Evolutionary conservation across 2,329 filamentous ascomycete genomes (phyloP).

Genomic region (Teratosphaeria gauchensis): DNA sequence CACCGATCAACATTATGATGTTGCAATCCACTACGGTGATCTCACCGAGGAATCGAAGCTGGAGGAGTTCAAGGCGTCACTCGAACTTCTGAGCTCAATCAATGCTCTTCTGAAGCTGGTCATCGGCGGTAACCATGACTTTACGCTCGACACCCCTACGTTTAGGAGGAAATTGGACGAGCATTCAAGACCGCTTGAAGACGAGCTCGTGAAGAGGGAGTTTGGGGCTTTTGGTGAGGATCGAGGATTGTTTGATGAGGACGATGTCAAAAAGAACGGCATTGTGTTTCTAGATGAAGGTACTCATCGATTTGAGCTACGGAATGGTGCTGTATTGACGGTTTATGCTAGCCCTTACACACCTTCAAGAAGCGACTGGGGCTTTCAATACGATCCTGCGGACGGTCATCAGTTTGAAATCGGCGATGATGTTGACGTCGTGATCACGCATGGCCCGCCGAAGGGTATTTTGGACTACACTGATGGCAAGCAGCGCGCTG

Average conservation of each 20-base stretch:
- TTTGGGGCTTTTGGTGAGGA: slow-evolving; percentile 32
- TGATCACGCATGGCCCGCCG: slow-evolving; percentile 33
- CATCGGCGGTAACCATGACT: slow-evolving; percentile 31
- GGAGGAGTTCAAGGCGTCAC: slow-evolving; percentile 20
- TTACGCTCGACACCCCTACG: slow-evolving; percentile 17
- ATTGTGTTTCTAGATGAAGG: slow-evolving; percentile 48
- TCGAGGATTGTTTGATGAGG: slow-evolving; percentile 15
- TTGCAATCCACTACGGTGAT: slow-evolving; percentile 33
- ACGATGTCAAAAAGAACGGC: slow-evolving; percentile 30
- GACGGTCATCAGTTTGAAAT: slow-evolving; percentile 27
- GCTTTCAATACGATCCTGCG: slow-evolving; percentile 46
- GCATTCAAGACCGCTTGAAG: slow-evolving; percentile 10
- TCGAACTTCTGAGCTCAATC: slow-evolving; percentile 20
- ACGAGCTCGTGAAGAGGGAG: slow-evolving; percentile 19
- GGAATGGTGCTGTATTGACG: slow-evolving; percentile 39
- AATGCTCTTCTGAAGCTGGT: slow-evolving; percentile 28
- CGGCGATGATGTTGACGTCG: slow-evolving; percentile 24
- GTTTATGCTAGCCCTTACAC: slow-evolving; percentile 46
- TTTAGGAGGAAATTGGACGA: slow-evolving; percentile 30
- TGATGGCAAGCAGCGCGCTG: slow-evolving; percentile 21
- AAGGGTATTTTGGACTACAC: slow-evolving; percentile 20
- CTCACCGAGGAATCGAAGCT: slow-evolving; percentile 25
- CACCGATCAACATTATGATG: slow-evolving; percentile 16
- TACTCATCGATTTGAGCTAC: slow-evolving; percentile 34
- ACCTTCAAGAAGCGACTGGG: slow-evolving; percentile 41